Conservation (phyloP, 805 yeast genomes). For the Clavispora fructus region DNA sequence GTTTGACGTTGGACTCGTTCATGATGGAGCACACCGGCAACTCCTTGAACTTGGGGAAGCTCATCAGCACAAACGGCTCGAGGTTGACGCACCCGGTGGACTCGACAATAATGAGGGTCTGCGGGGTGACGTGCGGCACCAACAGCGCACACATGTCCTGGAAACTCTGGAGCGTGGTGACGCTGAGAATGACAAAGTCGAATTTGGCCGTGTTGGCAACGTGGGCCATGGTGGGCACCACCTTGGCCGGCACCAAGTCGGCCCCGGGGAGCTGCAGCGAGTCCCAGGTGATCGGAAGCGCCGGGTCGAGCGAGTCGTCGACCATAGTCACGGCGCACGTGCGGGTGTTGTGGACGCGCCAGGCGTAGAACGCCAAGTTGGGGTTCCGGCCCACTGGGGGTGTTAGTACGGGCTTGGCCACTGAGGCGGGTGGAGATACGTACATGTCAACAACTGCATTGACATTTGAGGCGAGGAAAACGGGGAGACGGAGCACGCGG, state of each 20-base stretch:
- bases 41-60: slow-evolving; percentile 27
- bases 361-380: slow-evolving; percentile 53
- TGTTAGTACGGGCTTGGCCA: slow-evolving; percentile 9
- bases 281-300: slow-evolving; percentile 15
- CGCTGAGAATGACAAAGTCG: slow-evolving; percentile 33
- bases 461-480: slow-evolving; percentile 2
- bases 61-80: slow-evolving; percentile 60
- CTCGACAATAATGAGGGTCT: slow-evolving; percentile 59
- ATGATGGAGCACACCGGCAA: slow-evolving; percentile 48
- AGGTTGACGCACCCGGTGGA: slow-evolving; percentile 67
- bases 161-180: slow-evolving; percentile 35
- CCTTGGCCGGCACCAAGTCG: slow-evolving; percentile 14
- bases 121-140: slow-evolving; percentile 19
- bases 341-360: slow-evolving; percentile 48
- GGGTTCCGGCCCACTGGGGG: slow-evolving; percentile 50
- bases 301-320: slow-evolving; percentile 20
- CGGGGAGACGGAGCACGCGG: neutral
- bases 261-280: slow-evolving; percentile 11
- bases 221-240: slow-evolving; percentile 12
- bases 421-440: slow-evolving; percentile 2
- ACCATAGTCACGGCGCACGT: slow-evolving; percentile 35
- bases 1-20: slow-evolving; percentile 56
- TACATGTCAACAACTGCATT: slow-evolving; percentile 11
- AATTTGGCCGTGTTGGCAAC: slow-evolving; percentile 15
- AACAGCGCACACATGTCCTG: slow-evolving; percentile 24